Conservation (phyloP, 1,284 basidiomycete genomes). For the Ustilago nuda region DNA sequence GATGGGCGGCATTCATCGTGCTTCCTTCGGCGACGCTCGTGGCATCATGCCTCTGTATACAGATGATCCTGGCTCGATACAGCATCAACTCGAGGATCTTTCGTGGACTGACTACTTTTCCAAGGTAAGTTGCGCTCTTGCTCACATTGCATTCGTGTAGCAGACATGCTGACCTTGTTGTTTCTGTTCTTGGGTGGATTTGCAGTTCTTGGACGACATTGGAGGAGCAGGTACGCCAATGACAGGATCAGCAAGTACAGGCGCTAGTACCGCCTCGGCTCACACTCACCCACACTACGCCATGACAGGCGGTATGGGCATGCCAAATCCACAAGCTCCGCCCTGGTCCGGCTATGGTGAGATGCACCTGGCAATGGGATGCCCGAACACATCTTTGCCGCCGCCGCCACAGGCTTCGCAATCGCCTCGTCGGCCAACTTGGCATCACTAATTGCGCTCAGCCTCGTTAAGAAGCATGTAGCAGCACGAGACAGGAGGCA, state of each 20-base stretch:
- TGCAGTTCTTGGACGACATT: constrained; percentile 43
- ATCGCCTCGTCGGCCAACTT: constrained; percentile 24
- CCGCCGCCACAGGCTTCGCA: constrained; percentile 8
- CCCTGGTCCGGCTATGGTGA: constrained; percentile 13
- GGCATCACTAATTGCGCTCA: neutral
- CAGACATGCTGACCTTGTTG: neutral
- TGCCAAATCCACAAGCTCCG: constrained; percentile 4
- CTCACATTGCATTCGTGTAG: neutral
- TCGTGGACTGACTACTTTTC: constrained; percentile 56
- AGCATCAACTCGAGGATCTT: constrained; percentile 48
- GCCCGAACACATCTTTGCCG: constrained; percentile 9
- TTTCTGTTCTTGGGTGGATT: neutral
- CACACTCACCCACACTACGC: constrained; percentile 9
- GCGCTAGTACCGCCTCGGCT: neutral
- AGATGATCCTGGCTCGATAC: constrained; percentile 37
- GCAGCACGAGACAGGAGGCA: neutral
- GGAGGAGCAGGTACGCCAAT: constrained; percentile 27
- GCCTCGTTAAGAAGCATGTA: neutral
- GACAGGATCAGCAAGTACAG: constrained; percentile 11
- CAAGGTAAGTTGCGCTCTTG: constrained; percentile 11
- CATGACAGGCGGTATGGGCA: constrained; percentile 8
- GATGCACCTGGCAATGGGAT: constrained; percentile 41
- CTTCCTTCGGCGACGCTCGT: constrained; percentile 47
- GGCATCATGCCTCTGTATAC: constrained; percentile 47
- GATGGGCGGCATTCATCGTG: constrained; percentile 24